These are phyloP conservation scores for Phytophthora hybrid DNA, from an alignment of 352 stramenopile genomes.

Conservation along the genomic window DNA sequence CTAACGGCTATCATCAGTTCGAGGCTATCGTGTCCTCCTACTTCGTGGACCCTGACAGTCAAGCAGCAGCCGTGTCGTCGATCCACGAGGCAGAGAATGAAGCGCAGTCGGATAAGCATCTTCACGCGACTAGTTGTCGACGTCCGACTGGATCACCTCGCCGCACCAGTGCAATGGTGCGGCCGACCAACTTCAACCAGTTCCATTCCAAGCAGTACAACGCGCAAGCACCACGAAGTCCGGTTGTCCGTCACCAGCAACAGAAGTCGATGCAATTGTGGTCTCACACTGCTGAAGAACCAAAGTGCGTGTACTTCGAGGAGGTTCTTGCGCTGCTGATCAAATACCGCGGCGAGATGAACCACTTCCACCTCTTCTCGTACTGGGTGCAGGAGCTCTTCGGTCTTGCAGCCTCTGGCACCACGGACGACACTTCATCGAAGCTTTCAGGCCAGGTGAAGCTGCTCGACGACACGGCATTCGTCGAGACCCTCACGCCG, in stretches of 20 bases:
- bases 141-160: conserved; percentile 28
- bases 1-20: conserved; percentile 57
- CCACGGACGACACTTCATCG: background rate
- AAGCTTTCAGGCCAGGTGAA: conserved; percentile 7
- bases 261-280: conserved; percentile 12
- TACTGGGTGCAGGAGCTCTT: conserved; percentile 70
- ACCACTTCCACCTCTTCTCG: conserved; percentile 70
- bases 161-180: conserved; percentile 30
- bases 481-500: conserved; percentile 53
- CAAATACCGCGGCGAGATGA: conserved; percentile 70
- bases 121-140: conserved; percentile 10
- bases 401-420: conserved; percentile 29
- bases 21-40: conserved; percentile 57
- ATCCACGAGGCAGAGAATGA: conserved; percentile 2
- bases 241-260: conserved; percentile 46
- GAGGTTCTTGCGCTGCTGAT: conserved; percentile 67
- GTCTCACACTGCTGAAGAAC: background rate
- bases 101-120: background rate
- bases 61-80: conserved; percentile 14
- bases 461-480: conserved; percentile 56
- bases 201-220: conserved; percentile 72
- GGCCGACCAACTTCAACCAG: conserved; percentile 64
- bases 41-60: conserved; percentile 39
- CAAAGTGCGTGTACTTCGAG: conserved; percentile 64
- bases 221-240: conserved; percentile 52